Conservation (phyloP, 306 rosid species). For the Trifolium pratense region DNA sequence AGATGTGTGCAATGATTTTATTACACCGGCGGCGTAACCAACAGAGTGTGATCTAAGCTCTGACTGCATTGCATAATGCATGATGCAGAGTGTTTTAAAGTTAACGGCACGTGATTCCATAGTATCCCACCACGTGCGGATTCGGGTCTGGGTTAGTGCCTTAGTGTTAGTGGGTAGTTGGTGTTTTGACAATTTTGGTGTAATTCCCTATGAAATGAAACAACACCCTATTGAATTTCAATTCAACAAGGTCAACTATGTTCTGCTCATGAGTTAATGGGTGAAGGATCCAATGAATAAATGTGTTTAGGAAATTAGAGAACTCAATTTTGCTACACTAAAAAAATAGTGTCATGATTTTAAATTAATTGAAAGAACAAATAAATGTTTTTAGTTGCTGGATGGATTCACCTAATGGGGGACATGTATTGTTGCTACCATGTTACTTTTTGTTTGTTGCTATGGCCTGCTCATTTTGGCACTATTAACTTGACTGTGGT, state of each 20-base stretch:
- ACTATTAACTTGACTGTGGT: slow-evolving; percentile 25
- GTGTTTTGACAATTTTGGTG: slow-evolving; percentile 41
- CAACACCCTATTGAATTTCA: slow-evolving; percentile 9
- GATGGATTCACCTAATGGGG: slow-evolving; percentile 25
- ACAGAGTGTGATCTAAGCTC: slow-evolving; percentile 28
- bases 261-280: slow-evolving; percentile 28
- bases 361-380: background rate
- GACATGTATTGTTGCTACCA: slow-evolving; percentile 26
- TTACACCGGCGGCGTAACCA: slow-evolving; percentile 48
- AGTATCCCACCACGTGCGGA: slow-evolving; percentile 33
- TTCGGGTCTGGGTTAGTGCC: background rate
- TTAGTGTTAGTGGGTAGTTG: slow-evolving; percentile 38
- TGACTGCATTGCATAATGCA: background rate
- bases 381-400: slow-evolving; percentile 11
- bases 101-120: slow-evolving; percentile 45
- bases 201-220: slow-evolving; percentile 34
- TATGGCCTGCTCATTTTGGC: slow-evolving; percentile 44
- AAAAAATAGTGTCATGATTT: background rate
- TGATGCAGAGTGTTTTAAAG: no score
- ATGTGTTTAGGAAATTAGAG: background rate
- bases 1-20: slow-evolving; percentile 43
- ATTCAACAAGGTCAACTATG: slow-evolving; percentile 42
- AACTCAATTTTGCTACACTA: background rate
- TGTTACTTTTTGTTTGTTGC: slow-evolving; percentile 35
- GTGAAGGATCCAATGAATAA: slow-evolving; percentile 42